Percentiles rank a stretch among this genome's conserved stretches.
phyloP scores from a whole-genome alignment of 768 basidiomycete species.

The Roridomyces roridus region DNA sequence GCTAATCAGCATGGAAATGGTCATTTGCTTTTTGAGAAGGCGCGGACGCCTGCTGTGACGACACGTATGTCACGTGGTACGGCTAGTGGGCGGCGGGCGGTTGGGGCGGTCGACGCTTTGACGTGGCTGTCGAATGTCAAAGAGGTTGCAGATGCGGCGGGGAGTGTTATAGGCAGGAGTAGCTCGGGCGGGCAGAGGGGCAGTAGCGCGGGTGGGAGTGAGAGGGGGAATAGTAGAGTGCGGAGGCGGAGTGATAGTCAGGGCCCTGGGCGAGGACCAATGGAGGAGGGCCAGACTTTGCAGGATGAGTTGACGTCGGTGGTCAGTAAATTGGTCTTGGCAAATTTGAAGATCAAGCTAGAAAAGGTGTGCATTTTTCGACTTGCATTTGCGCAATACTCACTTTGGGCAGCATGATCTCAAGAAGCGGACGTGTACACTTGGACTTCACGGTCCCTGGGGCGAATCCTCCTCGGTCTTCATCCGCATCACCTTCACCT shows the following conservation, averaged over 20 bases:
- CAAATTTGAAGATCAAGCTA: conserved; percentile 82
- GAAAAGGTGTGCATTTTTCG: conserved; percentile 68
- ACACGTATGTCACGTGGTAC: conserved; percentile 40
- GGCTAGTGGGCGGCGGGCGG: conserved; percentile 55
- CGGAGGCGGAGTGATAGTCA: conserved; percentile 50
- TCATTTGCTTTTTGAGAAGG: neutral
- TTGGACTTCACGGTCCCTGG: conserved; percentile 91
- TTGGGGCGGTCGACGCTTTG: conserved; percentile 65
- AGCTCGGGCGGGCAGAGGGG: conserved; percentile 59
- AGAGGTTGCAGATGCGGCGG: conserved; percentile 50
- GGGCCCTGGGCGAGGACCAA: conserved; percentile 27
- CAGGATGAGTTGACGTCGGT: conserved; percentile 87
- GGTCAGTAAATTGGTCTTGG: conserved; percentile 64
- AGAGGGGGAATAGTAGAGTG: conserved; percentile 32
- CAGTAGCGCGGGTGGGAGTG: conserved; percentile 54
- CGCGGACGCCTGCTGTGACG: conserved; percentile 1
- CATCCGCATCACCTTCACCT: conserved; percentile 87
- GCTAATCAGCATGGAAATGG: conserved; percentile 26
- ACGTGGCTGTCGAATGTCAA: conserved; percentile 79
- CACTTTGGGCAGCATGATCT: conserved; percentile 59
- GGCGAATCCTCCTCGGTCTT: conserved; percentile 85
- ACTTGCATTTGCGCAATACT: conserved; percentile 4
- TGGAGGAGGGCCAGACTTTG: conserved; percentile 47
- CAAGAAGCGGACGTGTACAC: conserved; percentile 78
- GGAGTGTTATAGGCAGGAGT: conserved; percentile 44